phyloP scores from a whole-genome alignment of 2,329 filamentous ascomycete genomes.

The Talaromyces marneffei region DNA sequence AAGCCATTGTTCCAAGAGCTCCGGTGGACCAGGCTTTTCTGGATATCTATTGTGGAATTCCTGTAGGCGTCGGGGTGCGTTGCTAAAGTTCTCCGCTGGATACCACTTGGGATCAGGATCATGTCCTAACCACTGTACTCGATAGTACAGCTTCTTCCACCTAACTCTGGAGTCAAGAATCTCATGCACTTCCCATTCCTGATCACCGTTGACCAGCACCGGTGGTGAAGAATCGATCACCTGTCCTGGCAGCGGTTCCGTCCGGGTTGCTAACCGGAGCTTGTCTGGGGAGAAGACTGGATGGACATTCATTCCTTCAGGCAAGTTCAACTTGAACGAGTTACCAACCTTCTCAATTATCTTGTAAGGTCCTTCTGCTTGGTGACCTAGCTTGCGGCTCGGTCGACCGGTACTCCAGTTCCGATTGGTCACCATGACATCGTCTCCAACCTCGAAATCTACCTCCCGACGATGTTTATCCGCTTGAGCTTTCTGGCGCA shows the following conservation, averaged over 20 bases:
- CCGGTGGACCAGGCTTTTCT: not conserved
- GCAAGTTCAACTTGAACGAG: not conserved
- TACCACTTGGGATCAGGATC: not conserved
- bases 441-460: constrained; percentile 9
- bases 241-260: not conserved
- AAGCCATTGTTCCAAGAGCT: not conserved
- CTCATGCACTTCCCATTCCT: not conserved
- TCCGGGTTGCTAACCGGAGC: not conserved
- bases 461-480: not conserved
- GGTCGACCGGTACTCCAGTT: not conserved
- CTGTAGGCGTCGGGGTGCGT: not conserved
- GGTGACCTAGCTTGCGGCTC: not conserved
- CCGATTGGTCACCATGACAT: not conserved
- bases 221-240: not conserved
- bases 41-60: not conserved
- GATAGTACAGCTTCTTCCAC: not conserved
- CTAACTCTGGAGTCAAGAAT: not conserved
- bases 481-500: not conserved
- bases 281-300: not conserved
- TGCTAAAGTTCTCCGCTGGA: not conserved
- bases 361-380: not conserved
- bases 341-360: not conserved
- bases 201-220: not conserved
- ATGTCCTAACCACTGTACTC: not conserved
- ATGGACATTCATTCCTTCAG: not conserved